Base-by-base conservation (phyloP, 257 asterid genomes). In the Solanum habrochaites region DNA sequence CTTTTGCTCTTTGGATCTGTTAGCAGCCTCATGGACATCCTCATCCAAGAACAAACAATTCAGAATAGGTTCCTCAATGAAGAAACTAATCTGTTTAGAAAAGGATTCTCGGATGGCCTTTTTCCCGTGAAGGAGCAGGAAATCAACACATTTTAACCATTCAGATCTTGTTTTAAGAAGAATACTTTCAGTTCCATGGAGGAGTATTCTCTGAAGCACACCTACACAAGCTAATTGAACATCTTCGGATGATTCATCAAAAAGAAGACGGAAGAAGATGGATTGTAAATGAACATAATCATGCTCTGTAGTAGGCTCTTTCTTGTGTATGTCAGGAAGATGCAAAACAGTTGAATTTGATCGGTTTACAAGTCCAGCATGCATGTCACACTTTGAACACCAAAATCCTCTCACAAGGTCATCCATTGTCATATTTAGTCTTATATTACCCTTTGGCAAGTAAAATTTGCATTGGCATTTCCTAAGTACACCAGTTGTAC, bases 141-240 rank as follows among this genome's bases (percentile, higher is more conserved):
- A 89, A 52, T 94, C 97, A 82, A 95, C 89, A 89, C 97, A 94
- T 39, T 94, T 91, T 71, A 92, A 88, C 99, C 99, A 97, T 58
- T 94, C 94, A 84, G 91, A 89, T 93, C 96, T 94, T 83, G 97
- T 90, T 91, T 89, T 86, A 45, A 87, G 92, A 89, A 95, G 91
- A 88, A 88, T 70, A 85, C 92, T 94, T 86, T 88, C 87, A 77
- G 98, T 88, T 90, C 92, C 95, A 91, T 97, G 99, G 90, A 91
- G 86, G 90, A 97, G 98, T 90, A 97, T 88, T 85, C 97, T 91
- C 78, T 88, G 91, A 86, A 97, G 92, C 90, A 89, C 91, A 88
- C 91, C 91, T 72, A 94, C 96, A 91, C 98, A 95, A 74, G 95
- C 95, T 89, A 95, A 93, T 92, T 93, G 99, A 90, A 94, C 97